Evolutionary conservation across 2,329 filamentous ascomycete species (phyloP), one percentile per base, ranked within the genome.

Genomic region (Penicillium sp.): DNA sequence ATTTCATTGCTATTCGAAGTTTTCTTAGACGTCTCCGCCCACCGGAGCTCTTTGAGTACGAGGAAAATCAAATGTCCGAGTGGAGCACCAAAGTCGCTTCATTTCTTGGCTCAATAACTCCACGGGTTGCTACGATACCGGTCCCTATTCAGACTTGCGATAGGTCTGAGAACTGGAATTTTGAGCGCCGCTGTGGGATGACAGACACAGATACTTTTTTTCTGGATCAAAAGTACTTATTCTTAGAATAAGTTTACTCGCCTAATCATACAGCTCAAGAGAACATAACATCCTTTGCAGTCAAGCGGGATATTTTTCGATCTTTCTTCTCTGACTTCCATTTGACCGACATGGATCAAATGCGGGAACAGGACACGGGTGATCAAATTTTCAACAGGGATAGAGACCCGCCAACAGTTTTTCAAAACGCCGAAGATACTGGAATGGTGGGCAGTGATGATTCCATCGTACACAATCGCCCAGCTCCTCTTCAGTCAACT

Each of bases 161-260:
- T 20, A 30, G 8, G 14, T 2, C 9, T 21, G 20, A 36, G 8
- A 23, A 30, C 14, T 47, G 32, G 41, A 33, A 17, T 29, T 21
- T 50, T n/a, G 25, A 40, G 4, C 20, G 23, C 3, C 44, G 42
- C 16, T 52, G 33, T 36, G 35, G 49, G 3, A 52, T 52, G 31
- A 45, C 39, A 29, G 27, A 43, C 20, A 30, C 28, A 4, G 20
- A 31, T 3, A 37, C 28, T 1, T 52, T 48, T 31, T 46, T 47
- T 7, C 30, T 13, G 1, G 46, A 51, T 25, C 36, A 41, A 27
- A 40, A 32, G 15, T 47, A 51, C 16, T 23, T 51, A n/a, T 51
- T 51, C 21, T 20, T 51, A 9, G 9, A 38, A 5, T 29, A 49
- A 32, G 36, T 51, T 10, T 49, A 51, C 20, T 28, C 28, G 2